Percentiles rank a stretch among this genome's conserved stretches.
phyloP scores from a whole-genome alignment of 495 filamentous ascomycete genomes.

The Jackrogersella minutella region DNA sequence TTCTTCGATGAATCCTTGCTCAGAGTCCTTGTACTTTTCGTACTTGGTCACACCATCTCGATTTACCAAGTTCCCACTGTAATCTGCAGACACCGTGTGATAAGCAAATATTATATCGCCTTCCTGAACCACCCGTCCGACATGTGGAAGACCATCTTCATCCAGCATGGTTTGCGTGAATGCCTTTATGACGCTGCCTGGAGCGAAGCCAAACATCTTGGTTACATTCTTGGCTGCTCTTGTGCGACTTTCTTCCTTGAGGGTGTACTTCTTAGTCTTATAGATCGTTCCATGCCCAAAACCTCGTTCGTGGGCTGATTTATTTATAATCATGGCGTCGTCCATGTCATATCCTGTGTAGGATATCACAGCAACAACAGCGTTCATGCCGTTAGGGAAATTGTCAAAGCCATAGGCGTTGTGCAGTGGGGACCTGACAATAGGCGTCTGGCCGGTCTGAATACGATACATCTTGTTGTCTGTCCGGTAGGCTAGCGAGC shows the following conservation, averaged over 20 bases:
- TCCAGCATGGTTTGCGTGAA: constrained; percentile 75
- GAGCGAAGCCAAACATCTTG: constrained; percentile 88
- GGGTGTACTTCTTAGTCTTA: constrained; percentile 89
- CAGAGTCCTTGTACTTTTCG: constrained; percentile 89
- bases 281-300: constrained; percentile 96
- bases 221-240: constrained; percentile 62
- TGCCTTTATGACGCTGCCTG: constrained; percentile 68
- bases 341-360: constrained; percentile 99
- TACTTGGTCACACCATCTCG: constrained; percentile 80
- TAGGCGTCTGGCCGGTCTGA: constrained; percentile 94
- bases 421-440: constrained; percentile 89
- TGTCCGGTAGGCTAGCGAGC: constrained; percentile 83
- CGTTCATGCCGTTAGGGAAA: constrained; percentile 97
- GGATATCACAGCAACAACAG: constrained; percentile 95
- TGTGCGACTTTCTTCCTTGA: constrained; percentile 73
- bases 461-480: constrained; percentile 97
- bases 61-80: constrained; percentile 76
- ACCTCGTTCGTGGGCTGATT: constrained; percentile 95
- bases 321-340: constrained; percentile 99
- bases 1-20: constrained; percentile 89
- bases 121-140: constrained; percentile 77
- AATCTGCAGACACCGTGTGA: constrained; percentile 84
- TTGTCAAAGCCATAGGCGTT: constrained; percentile 98
- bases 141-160: constrained; percentile 81
- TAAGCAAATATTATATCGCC: constrained; percentile 87